Evolutionary conservation across 2,329 filamentous ascomycete species (phyloP), one percentile per base, ranked within the genome.

Genomic region (Alternaria viburni): DNA sequence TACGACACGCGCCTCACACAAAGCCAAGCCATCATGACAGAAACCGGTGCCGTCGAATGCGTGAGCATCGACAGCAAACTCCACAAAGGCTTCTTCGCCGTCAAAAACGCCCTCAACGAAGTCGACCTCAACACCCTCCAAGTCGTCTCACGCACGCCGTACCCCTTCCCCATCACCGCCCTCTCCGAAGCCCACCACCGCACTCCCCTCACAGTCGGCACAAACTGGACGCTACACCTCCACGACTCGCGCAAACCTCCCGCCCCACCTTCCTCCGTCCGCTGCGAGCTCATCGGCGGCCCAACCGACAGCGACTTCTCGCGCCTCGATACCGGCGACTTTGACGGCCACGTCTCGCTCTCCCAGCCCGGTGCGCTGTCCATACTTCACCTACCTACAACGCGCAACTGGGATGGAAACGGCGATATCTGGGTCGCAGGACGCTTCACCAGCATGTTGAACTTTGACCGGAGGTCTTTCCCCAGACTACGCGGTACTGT

Each of bases 391-490:
- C 83, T 94, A 26, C 90, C 90, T 13, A 84, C 82, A 9, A 81
- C 87, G 1, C 86, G 85, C 0, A 79, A 82, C 9, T 81, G 82
- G 52, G 84, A 87, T 65, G 84, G 89, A 17, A 91, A 92, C 54
- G 87, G 91, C 62, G 91, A 96, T 28, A 96, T 98, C 44, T 95
- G 94, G 82, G 89, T 97, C 36, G 93, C 91, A 5, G 95, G 95
- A 0, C 88, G 95, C 15, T 97, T 97, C 76, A 91, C 93, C 5
- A 94, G 89, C 72, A 92, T 97, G 60, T 83, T 97, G 4, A 91
- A 93, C 75, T 98, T 97, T 80, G 93, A 97, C 75, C 88, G 93
- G 4, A 90, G 95, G 47, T 93, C 88, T 79, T 96, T 97, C 73
- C 92, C 93, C 0, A 87, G 87, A 15, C 86, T 97, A 8, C 87